phyloP scores from a whole-genome alignment of 1,284 basidiomycete genomes.

The Entoloma clypeatum region DNA sequence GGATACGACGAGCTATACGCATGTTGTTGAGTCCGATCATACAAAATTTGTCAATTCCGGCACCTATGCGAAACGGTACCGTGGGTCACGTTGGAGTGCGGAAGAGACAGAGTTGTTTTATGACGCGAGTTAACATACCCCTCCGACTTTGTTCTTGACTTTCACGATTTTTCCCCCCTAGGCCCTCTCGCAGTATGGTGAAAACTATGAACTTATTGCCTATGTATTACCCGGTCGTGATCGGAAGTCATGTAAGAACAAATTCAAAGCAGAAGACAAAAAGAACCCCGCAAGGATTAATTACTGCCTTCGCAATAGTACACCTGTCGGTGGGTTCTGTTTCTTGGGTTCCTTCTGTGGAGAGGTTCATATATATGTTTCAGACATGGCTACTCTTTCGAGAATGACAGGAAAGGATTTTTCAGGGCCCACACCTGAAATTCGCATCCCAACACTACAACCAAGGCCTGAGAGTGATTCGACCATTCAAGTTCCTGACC shows the following conservation, averaged over 20 bases:
- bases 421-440: conserved; percentile 71
- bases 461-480: conserved; percentile 19
- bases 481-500: conserved; percentile 13
- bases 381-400: conserved; percentile 66
- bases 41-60: conserved; percentile 84
- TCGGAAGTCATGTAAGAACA: conserved; percentile 85
- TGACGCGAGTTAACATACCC: conserved; percentile 47
- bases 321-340: conserved; percentile 58
- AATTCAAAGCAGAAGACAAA: conserved; percentile 87
- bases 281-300: conserved; percentile 68
- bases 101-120: conserved; percentile 87
- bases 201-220: conserved; percentile 90
- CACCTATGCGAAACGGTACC: conserved; percentile 72
- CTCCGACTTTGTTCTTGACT: conserved; percentile 1
- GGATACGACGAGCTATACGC: conserved; percentile 67
- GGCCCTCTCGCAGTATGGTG: conserved; percentile 85
- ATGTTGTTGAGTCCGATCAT: conserved; percentile 79
- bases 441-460: conserved; percentile 48
- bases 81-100: conserved; percentile 77
- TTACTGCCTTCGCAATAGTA: conserved; percentile 60
- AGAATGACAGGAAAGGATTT: conserved; percentile 80
- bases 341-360: neutral
- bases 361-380: conserved; percentile 6
- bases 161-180: conserved; percentile 28
- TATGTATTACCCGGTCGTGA: conserved; percentile 82